phyloP scores from a whole-genome alignment of 768 basidiomycete genomes.

The Harrya chromipes region DNA sequence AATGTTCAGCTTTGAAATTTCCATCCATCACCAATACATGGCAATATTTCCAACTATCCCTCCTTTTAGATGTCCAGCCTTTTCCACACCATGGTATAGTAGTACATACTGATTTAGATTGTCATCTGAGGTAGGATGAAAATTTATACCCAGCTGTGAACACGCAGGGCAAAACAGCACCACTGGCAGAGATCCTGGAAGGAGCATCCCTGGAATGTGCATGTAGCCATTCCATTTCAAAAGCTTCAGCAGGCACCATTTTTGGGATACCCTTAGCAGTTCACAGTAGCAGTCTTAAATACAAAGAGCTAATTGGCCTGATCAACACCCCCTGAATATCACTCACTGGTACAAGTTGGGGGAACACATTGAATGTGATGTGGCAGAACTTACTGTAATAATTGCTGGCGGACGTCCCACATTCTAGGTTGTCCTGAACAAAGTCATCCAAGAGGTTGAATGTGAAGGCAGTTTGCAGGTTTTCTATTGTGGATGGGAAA shows the following conservation, averaged over 20 bases:
- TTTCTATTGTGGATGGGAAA: background rate
- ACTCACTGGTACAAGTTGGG: slow-evolving; percentile 4
- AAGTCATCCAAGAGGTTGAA: slow-evolving; percentile 22
- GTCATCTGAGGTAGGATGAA: slow-evolving; percentile 11
- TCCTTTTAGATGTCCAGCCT: no score
- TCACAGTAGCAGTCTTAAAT: slow-evolving; percentile 18
- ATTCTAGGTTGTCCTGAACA: slow-evolving; percentile 17
- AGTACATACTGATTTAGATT: background rate
- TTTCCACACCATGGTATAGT: no score
- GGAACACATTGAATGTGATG: slow-evolving; percentile 2
- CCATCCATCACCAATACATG: background rate
- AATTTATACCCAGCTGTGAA: slow-evolving; percentile 27
- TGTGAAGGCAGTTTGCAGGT: background rate
- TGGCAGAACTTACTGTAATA: slow-evolving; percentile 1
- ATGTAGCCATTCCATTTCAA: slow-evolving; percentile 17
- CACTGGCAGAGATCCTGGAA: no score
- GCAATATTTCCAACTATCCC: background rate
- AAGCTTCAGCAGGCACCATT: slow-evolving; percentile 21
- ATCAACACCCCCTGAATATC: no score
- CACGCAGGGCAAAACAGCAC: slow-evolving; percentile 26
- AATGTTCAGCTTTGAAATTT: background rate
- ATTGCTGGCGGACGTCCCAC: slow-evolving; percentile 1
- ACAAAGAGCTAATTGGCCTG: no score
- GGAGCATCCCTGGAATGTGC: background rate
- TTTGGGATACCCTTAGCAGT: slow-evolving; percentile 6